phyloP scores from a whole-genome alignment of 2,329 filamentous ascomycete species.

The Apiospora marii region DNA sequence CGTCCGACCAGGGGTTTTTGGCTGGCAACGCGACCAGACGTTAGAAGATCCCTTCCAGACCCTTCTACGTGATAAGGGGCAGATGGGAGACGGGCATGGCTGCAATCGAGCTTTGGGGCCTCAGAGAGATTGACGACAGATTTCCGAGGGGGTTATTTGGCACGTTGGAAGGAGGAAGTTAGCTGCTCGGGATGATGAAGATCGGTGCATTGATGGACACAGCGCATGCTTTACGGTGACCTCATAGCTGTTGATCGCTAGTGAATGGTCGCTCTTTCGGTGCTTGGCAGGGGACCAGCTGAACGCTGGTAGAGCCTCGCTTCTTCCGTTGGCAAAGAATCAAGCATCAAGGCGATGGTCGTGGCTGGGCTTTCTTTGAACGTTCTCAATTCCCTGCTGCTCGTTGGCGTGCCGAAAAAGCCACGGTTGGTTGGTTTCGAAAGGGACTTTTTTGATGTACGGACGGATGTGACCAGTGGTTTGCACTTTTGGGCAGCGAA shows the following conservation, averaged over 20 bases:
- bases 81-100: not conserved
- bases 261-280: not conserved
- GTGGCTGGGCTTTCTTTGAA: not conserved
- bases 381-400: not conserved
- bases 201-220: slow-evolving; percentile 7
- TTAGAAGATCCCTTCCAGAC: not conserved
- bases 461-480: not conserved
- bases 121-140: not conserved
- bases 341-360: not conserved
- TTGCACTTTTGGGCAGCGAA: not conserved
- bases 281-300: slow-evolving; percentile 15
- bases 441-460: not conserved
- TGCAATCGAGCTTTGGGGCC: not conserved
- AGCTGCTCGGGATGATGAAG: not conserved
- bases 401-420: not conserved
- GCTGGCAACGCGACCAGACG: not conserved
- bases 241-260: slow-evolving; percentile 21
- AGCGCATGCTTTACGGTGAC: slow-evolving; percentile 11
- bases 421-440: not conserved
- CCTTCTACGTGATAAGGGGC: not conserved
- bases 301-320: not conserved
- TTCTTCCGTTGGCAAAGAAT: not conserved
- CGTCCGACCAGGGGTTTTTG: slow-evolving; percentile 1
- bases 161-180: not conserved
- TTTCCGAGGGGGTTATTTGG: not conserved